phyloP scores from a whole-genome alignment of 1,139 yeast genomes.

The Protomyces macrosporus region DNA sequence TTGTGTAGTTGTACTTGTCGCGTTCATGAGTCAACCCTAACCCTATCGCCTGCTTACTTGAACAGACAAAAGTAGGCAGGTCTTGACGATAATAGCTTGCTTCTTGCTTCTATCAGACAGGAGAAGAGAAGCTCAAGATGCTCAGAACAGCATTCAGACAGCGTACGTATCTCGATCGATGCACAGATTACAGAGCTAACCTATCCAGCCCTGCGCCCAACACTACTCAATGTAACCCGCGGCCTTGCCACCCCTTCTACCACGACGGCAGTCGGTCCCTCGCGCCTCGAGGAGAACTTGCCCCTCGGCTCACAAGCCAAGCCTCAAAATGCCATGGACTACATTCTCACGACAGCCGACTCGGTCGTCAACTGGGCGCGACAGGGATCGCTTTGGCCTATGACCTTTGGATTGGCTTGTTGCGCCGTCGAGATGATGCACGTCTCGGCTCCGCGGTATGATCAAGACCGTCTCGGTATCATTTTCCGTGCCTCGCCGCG shows the following conservation, averaged over 20 bases:
- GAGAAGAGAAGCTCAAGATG: not conserved
- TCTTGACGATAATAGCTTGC: too few species aligned
- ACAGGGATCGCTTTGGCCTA: conserved; percentile 91
- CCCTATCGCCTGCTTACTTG: not conserved
- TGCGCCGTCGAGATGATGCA: conserved; percentile 91
- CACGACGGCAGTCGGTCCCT: conserved; percentile 15
- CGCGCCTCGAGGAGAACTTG: conserved; percentile 23
- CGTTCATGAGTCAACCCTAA: not conserved
- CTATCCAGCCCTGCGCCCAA: conserved; percentile 1
- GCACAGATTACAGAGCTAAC: not conserved
- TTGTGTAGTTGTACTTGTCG: not conserved
- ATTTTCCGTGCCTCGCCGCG: conserved; percentile 94
- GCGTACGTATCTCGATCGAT: not conserved
- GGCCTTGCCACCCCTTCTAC: conserved; percentile 21
- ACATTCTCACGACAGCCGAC: conserved; percentile 79
- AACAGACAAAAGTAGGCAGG: not conserved
- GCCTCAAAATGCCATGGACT: conserved; percentile 60
- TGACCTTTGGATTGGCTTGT: conserved; percentile 54
- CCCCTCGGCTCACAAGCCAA: conserved; percentile 53
- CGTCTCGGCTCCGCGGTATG: conserved; percentile 85
- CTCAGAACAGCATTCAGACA: not conserved
- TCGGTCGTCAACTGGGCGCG: conserved; percentile 88
- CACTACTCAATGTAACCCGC: conserved; percentile 14
- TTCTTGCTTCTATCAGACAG: too few species aligned
- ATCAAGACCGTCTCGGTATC: conserved; percentile 87